Base-by-base conservation (phyloP, 148 eudicot genomes). In the Pouteria glomerata region DNA sequence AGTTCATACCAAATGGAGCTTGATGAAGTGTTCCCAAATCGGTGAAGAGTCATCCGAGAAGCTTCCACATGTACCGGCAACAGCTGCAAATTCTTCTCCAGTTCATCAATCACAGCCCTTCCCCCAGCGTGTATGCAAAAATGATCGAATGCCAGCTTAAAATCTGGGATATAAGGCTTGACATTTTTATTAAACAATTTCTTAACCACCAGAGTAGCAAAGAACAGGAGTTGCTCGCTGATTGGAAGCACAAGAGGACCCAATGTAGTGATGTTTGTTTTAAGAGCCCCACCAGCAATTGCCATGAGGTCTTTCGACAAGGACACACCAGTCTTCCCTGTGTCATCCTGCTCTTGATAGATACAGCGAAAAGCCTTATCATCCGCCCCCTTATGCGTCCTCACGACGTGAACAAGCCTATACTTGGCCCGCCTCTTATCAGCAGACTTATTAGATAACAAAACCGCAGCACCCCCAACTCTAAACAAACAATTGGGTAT, bases 401-500 rank as follows among this genome's bases (percentile, higher is more conserved):
- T 68, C 44, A 88, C 92, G 0, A 83, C 82, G 48, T 88, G 89
- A 27, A 79, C 80, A 16, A 88, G 87, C 70, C 76, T 70, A 65
- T 88, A 88, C 77, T 88, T 88, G 23, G 92, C 84, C 39, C 83
- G 77, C 8, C 76, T 48, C 19, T 58, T 48, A 23, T 83, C 92
- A 0, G 31, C 24, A 3, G 73, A 29, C 13, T 80, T 82, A 57
- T 88, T 88, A 0, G 92, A 88, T 21, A 88, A 68, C 62, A 88
- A 70, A 18, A 88, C 83, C 6, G 89, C 92, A 0, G 89, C 59
- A 1, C 92, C 87, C 4, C 92, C 92, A 4, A 88, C 89, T 0
- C 92, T 81, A 71, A 88, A 88, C 44, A 88, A 66, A 58, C 92
- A 88, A 35, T 88, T 88, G 16, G 92, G 87, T 62, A 88, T 85